Evolutionary conservation across 2,329 filamentous ascomycete species (phyloP), one percentile per base, ranked within the genome.

Genomic region (Penicillium sumatraense): DNA sequence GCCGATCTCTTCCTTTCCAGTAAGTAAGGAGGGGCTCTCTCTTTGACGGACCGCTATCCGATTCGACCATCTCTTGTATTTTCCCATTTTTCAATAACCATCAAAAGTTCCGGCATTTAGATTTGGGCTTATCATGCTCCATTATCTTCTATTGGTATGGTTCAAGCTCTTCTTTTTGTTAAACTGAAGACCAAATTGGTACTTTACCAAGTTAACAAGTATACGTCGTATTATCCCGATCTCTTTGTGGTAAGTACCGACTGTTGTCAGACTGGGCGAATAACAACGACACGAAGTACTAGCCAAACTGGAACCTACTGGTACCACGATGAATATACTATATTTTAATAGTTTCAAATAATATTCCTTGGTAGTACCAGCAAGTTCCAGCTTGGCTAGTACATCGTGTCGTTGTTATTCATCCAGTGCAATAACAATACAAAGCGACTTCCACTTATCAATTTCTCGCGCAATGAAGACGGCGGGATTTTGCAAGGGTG

Each of bases 41-140:
- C 40, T 36, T 20, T 16, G 9, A 11, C 40, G 49, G 49, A 40
- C 23, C 16, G 41, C 21, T 33, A 52, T 52, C 49, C 49, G 49
- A 52, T 52, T 52, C 21, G 49, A 20, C 20, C n/a, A 18, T 35
- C 10, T 8, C 16, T 11, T 35, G 11, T n/a, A 6, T 18, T 20
- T n/a, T 18, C 18, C 9, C 38, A 13, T 14, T n/a, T 23, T 44
- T 2, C 21, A 21, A 5, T 21, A 8, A 24, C 36, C 40, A 21
- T 16, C 23, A 11, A 18, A 20, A 41, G 7, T 14, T 14, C 29
- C 9, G 11, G 7, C 7, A 31, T 31, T n/a, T 31, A 31, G 29
- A 31, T 31, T n/a, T 31, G 4, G 1, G 11, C n/a, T 36, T n/a
- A 3, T 36, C 2, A n/a, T 9, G 6, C 18, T 18, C 33, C 5